A percentile compares a stretch with the other conserved stretches of the same genome.
Conservation (phyloP, 2,329 filamentous ascomycete species). For the Diatrype stigma region DNA sequence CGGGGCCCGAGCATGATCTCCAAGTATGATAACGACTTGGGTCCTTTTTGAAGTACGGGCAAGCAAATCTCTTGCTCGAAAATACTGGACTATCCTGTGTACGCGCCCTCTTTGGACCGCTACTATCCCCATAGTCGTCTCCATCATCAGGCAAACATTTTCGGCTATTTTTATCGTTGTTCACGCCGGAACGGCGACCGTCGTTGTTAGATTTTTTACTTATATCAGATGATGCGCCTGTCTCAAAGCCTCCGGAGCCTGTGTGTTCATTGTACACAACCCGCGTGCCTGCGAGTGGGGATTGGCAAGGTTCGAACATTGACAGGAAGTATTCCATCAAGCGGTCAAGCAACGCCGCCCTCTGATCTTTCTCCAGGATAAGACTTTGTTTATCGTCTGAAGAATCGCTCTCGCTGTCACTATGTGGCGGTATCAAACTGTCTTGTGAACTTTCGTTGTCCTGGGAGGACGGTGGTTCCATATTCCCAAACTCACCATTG, state of each 20-base stretch:
- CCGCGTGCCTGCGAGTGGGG: neutral
- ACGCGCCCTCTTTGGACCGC: too few relatives aligned
- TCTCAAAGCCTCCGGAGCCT: too few relatives aligned
- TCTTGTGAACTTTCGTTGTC: too few relatives aligned
- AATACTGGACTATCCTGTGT: too few relatives aligned
- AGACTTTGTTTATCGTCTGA: neutral
- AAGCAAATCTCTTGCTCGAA: conserved; percentile 8
- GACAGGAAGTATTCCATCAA: conserved; percentile 10
- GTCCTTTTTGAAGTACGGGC: conserved; percentile 14
- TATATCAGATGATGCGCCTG: too few relatives aligned
- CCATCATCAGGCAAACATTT: neutral
- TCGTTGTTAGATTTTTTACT: too few relatives aligned
- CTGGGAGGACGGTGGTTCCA: too few relatives aligned
- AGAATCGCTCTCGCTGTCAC: conserved; percentile 1
- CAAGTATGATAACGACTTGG: conserved; percentile 6
- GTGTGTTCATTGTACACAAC: too few relatives aligned
- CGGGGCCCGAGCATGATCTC: conserved; percentile 11
- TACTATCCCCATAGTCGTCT: neutral
- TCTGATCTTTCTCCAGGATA: neutral
- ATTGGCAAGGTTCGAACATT: conserved; percentile 1
- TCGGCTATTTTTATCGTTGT: conserved; percentile 2
- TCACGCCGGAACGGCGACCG: neutral
- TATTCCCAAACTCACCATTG: too few relatives aligned
- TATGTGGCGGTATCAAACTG: neutral
- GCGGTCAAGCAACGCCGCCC: conserved; percentile 7